Evolutionary conservation across 2,329 filamentous ascomycete genomes (phyloP).

Genomic region (Fusarium nematophilum): DNA sequence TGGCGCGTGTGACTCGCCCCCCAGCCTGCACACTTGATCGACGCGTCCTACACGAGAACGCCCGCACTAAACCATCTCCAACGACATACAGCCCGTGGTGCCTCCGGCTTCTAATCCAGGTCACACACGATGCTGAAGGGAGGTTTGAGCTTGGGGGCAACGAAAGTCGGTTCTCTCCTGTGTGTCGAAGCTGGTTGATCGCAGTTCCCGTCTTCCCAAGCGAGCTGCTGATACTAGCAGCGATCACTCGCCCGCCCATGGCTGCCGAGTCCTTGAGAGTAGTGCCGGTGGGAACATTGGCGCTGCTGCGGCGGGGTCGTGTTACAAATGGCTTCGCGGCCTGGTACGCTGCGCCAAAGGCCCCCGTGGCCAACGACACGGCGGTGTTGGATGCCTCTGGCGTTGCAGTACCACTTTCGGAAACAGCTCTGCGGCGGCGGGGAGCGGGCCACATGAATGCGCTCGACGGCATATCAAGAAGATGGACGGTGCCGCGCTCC

Average conservation of each 20-base stretch:
- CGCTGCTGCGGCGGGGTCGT: constrained; percentile 64
- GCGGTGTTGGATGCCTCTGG: constrained; percentile 65
- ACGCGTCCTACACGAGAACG: constrained; percentile 70
- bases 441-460: constrained; percentile 90
- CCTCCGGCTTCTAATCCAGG: constrained; percentile 72
- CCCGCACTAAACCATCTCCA: constrained; percentile 73
- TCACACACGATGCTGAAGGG: constrained; percentile 69
- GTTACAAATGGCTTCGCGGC: constrained; percentile 71
- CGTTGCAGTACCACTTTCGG: constrained; percentile 58
- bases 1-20: constrained; percentile 64
- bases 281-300: constrained; percentile 51
- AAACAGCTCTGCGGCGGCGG: constrained; percentile 60
- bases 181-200: constrained; percentile 78
- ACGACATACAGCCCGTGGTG: constrained; percentile 73
- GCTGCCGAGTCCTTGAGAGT: constrained; percentile 71
- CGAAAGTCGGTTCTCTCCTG: constrained; percentile 79
- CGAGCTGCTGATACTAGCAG: constrained; percentile 79
- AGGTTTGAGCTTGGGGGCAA: constrained; percentile 67
- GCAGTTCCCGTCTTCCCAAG: constrained; percentile 78
- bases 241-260: constrained; percentile 77
- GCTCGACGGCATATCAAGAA: constrained; percentile 85
- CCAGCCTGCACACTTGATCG: constrained; percentile 65
- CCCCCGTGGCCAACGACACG: constrained; percentile 76
- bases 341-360: constrained; percentile 76
- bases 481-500: constrained; percentile 93